These are phyloP conservation scores for Backusella psychrophila DNA, from an alignment of 192 early-diverging fungal genomes.

Conservation along the genomic window DNA sequence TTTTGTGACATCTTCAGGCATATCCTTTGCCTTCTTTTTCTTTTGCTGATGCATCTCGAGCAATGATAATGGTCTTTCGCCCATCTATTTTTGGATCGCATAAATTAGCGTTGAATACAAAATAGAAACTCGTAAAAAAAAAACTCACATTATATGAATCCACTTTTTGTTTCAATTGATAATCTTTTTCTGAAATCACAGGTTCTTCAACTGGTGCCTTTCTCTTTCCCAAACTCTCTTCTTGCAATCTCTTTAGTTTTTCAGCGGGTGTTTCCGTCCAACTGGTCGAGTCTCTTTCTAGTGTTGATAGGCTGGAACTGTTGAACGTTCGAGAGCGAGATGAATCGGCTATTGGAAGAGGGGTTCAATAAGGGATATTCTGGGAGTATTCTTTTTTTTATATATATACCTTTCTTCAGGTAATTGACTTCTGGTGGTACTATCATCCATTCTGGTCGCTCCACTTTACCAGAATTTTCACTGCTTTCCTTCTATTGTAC, in stretches of 20 bases:
- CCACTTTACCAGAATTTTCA: slow-evolving; percentile 10
- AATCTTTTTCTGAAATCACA: slow-evolving; percentile 6
- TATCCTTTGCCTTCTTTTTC: not conserved
- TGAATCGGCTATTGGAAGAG: slow-evolving; percentile 6
- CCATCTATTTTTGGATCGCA: slow-evolving; percentile 9
- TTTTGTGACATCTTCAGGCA: slow-evolving; percentile 27
- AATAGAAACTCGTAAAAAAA: not conserved
- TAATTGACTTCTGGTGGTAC: slow-evolving; percentile 33
- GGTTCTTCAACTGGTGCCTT: not conserved
- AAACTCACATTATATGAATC: slow-evolving; percentile 25
- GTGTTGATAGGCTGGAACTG: not conserved
- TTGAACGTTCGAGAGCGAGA: slow-evolving; percentile 25
- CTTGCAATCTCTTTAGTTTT: slow-evolving; percentile 5
- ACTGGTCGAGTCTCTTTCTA: slow-evolving; percentile 17
- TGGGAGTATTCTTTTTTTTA: not conserved
- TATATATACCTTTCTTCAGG: slow-evolving; percentile 31
- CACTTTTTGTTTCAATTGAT: slow-evolving; percentile 14
- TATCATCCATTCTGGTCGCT: slow-evolving; percentile 37
- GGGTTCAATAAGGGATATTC: not conserved
- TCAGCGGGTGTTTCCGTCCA: slow-evolving; percentile 34
- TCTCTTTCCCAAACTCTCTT: slow-evolving; percentile 7
- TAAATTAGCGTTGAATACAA: not conserved
- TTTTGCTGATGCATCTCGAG: slow-evolving; percentile 35
- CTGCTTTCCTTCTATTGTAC: not conserved
- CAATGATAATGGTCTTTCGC: slow-evolving; percentile 24